Conservation (phyloP, 805 yeast genomes). For the Pichia insulana region DNA sequence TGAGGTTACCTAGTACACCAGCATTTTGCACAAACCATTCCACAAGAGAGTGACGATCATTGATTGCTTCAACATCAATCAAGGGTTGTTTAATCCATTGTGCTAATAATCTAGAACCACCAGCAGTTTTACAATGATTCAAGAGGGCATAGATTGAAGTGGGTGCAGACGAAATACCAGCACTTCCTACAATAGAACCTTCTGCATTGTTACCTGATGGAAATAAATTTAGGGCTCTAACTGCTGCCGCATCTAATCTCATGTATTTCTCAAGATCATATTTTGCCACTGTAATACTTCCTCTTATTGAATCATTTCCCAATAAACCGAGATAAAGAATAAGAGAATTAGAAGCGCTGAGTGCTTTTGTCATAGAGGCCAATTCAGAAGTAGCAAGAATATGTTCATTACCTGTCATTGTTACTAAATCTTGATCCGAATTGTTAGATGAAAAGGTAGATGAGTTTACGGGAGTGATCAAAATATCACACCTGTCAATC, state of each 20-base stretch:
- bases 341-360: constrained; percentile 60
- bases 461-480: constrained; percentile 51
- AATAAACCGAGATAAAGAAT: constrained; percentile 60
- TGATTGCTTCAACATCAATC: constrained; percentile 51
- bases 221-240: constrained; percentile 78
- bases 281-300: constrained; percentile 46
- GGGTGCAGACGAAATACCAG: constrained; percentile 35
- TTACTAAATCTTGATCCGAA: constrained; percentile 68
- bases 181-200: constrained; percentile 14
- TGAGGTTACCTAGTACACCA: constrained; percentile 53
- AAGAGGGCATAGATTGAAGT: constrained; percentile 70
- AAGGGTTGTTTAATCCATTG: constrained; percentile 97
- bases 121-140: constrained; percentile 79
- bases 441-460: constrained; percentile 56
- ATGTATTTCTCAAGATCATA: constrained; percentile 74
- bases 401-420: constrained; percentile 52
- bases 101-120: constrained; percentile 81
- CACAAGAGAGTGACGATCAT: constrained; percentile 67
- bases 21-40: constrained; percentile 63
- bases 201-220: constrained; percentile 35
- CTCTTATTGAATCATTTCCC: constrained; percentile 45
- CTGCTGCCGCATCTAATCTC: constrained; percentile 87
- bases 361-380: constrained; percentile 40
- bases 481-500: constrained; percentile 70
- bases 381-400: constrained; percentile 49